Conservation (phyloP, 2,329 filamentous ascomycete genomes). For the Lojkania enalia region DNA sequence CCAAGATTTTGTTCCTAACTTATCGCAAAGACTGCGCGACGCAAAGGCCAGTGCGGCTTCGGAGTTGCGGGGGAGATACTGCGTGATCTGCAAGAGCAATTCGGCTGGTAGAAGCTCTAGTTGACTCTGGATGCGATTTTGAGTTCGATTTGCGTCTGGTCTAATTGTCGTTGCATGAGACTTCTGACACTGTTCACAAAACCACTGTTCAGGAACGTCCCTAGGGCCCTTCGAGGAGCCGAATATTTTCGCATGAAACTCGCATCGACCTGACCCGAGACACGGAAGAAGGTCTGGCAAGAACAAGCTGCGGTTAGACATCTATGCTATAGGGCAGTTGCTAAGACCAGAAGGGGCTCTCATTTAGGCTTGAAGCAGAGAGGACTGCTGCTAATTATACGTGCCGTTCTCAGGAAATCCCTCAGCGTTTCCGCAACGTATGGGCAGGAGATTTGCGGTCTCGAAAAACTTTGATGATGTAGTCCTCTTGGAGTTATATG, state of each 20-base stretch:
- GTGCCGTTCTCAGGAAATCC: no score
- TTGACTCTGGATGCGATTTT: not conserved
- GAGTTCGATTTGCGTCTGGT: not conserved
- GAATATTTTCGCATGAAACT: conserved; percentile 11
- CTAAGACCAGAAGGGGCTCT: no score
- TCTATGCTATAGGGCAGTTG: no score
- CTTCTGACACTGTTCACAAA: conserved; percentile 8
- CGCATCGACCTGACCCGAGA: conserved; percentile 8
- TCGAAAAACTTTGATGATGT: no score
- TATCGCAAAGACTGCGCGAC: conserved; percentile 4
- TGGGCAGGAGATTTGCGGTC: no score
- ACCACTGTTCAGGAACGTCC: conserved; percentile 7
- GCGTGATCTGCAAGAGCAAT: conserved; percentile 7
- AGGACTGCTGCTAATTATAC: no score
- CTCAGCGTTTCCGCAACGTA: no score
- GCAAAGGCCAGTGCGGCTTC: conserved; percentile 5
- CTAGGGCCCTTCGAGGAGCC: not conserved
- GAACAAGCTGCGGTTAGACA: conserved; percentile 6
- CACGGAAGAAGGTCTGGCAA: conserved; percentile 13
- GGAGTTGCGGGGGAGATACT: not conserved
- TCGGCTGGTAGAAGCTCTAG: conserved; percentile 11
- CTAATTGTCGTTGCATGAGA: conserved; percentile 10
- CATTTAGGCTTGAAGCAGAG: no score
- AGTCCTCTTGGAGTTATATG: no score
- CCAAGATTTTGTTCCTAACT: conserved; percentile 5